These are phyloP conservation scores for Aquanectria penicillioides DNA, from an alignment of 2,329 filamentous ascomycete genomes.

Conservation along the genomic window DNA sequence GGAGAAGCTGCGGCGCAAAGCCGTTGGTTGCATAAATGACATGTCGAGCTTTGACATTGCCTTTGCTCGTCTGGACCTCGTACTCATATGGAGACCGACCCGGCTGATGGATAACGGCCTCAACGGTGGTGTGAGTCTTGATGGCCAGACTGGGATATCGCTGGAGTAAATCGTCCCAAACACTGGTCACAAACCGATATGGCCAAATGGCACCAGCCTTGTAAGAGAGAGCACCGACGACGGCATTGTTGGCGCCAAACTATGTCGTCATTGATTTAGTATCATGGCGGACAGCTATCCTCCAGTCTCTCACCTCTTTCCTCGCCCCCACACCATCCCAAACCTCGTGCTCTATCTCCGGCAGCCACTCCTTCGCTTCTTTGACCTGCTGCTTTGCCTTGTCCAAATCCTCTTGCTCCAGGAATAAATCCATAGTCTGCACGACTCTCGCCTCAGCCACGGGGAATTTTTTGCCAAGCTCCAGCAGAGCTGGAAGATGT, in stretches of 20 bases:
- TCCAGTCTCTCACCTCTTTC: constrained; percentile 43
- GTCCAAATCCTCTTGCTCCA: constrained; percentile 50
- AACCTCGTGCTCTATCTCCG: constrained; percentile 49
- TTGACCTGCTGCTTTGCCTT: constrained; percentile 45
- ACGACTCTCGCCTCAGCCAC: constrained; percentile 55
- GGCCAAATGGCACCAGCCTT: constrained; percentile 61
- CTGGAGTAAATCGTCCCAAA: constrained; percentile 55
- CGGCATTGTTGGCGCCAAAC: constrained; percentile 48
- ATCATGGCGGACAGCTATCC: not conserved
- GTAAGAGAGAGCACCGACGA: constrained; percentile 56
- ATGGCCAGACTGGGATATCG: constrained; percentile 49
- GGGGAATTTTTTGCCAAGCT: constrained; percentile 49
- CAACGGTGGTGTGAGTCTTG: constrained; percentile 51
- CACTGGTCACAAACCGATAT: constrained; percentile 58
- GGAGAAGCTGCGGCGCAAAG: constrained; percentile 61
- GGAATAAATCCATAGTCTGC: constrained; percentile 58
- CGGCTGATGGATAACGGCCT: constrained; percentile 35
- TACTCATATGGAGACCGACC: constrained; percentile 45
- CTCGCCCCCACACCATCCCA: constrained; percentile 48
- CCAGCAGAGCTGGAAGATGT: constrained; percentile 52
- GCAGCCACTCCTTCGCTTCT: constrained; percentile 49
- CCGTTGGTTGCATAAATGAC: constrained; percentile 69
- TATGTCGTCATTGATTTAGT: constrained; percentile 10
- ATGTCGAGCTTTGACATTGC: constrained; percentile 56
- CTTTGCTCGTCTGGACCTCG: constrained; percentile 56